Evolutionary conservation across 345 rosid genomes (phyloP), one percentile per base, ranked within the genome.

Genomic region (Citrus sp.): DNA sequence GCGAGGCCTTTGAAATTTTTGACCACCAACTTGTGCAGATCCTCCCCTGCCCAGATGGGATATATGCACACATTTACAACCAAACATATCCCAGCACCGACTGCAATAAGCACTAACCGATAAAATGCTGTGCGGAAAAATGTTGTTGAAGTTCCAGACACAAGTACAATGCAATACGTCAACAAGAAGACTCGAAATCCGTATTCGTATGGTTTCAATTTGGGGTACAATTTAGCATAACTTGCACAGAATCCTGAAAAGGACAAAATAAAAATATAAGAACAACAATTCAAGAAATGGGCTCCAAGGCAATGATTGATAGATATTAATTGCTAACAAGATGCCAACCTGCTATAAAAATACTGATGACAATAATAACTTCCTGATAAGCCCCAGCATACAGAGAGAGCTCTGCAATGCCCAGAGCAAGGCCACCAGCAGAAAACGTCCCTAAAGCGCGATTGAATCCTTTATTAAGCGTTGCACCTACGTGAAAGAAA

Each of bases 11-110:
- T 88, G 87, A 94, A 92, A 83, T 94, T 91, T 60, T 89, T 90
- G 0, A 84, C 94, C 67, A 94, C 97, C 78, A 87, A 82, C 77
- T 90, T 94, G 82, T 94, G 98, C 60, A 94, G 88, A 82, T 94
- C 94, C 80, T 91, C 97, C 32, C 96, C 98, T 13, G 98, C 84
- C 98, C 98, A 94, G 67, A 85, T 94, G 38, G 98, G 98, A 81
- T 76, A 88, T 69, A 94, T 27, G 71, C 87, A 88, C 24, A 86
- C 88, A 75, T 92, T 92, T 42, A 94, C 81, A 6, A 82, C 82
- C 84, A 94, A 80, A 79, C 92, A 83, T 13, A 87, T 83, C 13
- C 84, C 88, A 56, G 97, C 97, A 74, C 98, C 98, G 62, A 91
- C 4, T 3, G 79, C 91, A 62, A 94, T 94, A 60, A 90, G 84